phyloP scores from a whole-genome alignment of 371 early-diverging fungal species.

The Aphelidium insulamus region DNA sequence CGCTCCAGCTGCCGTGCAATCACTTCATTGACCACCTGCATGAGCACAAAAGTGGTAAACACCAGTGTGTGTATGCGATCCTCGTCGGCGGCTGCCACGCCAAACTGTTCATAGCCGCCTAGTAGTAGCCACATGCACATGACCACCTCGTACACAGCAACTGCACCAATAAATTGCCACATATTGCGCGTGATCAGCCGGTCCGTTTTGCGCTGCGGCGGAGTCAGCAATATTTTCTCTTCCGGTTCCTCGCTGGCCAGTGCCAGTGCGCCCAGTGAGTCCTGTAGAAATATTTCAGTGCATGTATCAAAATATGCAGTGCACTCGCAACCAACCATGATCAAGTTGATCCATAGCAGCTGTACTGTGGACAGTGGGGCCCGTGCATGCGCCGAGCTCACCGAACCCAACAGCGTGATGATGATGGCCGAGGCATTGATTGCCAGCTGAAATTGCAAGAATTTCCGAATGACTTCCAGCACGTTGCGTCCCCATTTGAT shows the following conservation, averaged over 20 bases:
- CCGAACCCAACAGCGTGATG: conserved; percentile 32
- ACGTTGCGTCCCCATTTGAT: conserved; percentile 88
- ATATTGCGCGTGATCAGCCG: conserved; percentile 67
- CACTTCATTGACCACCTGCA: conserved; percentile 84
- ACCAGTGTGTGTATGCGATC: conserved; percentile 48
- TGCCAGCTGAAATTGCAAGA: conserved; percentile 87
- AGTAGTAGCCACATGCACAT: conserved; percentile 34
- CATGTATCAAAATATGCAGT: background rate
- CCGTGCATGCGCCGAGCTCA: conserved; percentile 23
- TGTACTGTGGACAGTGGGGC: conserved; percentile 62
- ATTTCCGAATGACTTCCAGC: conserved; percentile 81
- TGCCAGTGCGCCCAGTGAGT: conserved; percentile 64
- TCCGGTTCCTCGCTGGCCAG: conserved; percentile 65
- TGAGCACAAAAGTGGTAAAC: conserved; percentile 86
- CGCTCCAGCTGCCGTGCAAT: no score
- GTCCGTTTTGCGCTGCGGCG: conserved; percentile 49
- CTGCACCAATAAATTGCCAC: conserved; percentile 78
- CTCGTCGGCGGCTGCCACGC: conserved; percentile 15
- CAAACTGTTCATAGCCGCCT: conserved; percentile 36
- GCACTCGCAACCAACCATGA: no score
- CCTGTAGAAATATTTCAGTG: no score
- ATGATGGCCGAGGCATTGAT: conserved; percentile 79
- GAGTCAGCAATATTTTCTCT: conserved; percentile 44
- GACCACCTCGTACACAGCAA: conserved; percentile 59
- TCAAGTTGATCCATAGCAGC: conserved; percentile 70